These are phyloP conservation scores for Fistulifera pelliculosa DNA, from an alignment of 108 stramenopile genomes.

Conservation along the genomic window DNA sequence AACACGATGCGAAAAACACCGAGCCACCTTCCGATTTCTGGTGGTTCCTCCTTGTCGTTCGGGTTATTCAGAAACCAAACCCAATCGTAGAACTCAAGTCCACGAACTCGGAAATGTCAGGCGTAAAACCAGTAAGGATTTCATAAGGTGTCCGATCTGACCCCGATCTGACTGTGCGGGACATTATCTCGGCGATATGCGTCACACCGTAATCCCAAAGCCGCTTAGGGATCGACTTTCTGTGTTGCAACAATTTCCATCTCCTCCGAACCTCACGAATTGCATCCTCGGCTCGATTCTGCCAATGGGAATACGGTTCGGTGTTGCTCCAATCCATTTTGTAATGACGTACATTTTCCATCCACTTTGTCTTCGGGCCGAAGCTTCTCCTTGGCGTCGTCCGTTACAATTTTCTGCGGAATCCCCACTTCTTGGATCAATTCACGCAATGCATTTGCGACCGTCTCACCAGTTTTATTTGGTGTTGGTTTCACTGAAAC, in stretches of 20 bases:
- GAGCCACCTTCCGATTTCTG: slow-evolving; percentile 11
- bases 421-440: not conserved
- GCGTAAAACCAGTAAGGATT: not conserved
- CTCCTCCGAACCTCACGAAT: not conserved
- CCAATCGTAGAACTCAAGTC: slow-evolving; percentile 33
- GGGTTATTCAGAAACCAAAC: slow-evolving; percentile 17
- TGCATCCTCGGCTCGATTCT: not conserved
- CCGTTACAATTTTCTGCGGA: not conserved
- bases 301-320: not conserved
- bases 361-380: not conserved
- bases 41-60: slow-evolving; percentile 1
- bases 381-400: not conserved
- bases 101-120: slow-evolving; percentile 6
- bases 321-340: not conserved
- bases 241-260: not conserved
- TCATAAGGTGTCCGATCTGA: not conserved
- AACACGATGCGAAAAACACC: slow-evolving; percentile 15
- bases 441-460: not conserved
- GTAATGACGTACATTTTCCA: not conserved
- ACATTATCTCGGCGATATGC: slow-evolving; percentile 6
- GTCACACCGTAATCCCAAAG: slow-evolving; percentile 19
- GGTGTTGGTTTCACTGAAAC: not conserved
- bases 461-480: not conserved
- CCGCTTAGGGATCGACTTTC: slow-evolving; percentile 6
- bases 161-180: not conserved